Conservation (phyloP, 1,284 basidiomycete genomes). For the Cystobasidium sp. region DNA sequence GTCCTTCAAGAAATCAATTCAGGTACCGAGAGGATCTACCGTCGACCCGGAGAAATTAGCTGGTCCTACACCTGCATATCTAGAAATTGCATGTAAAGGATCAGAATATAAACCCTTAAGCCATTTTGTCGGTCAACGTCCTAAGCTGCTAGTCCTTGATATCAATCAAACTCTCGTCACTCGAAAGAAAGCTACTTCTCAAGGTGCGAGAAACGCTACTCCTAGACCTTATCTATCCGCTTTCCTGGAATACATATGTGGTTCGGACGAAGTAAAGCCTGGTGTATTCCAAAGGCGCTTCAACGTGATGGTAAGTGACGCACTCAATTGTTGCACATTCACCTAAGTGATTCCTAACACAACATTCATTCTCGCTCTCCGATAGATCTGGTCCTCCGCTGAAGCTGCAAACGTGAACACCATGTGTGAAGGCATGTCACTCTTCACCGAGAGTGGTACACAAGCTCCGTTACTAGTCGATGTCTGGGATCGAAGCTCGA, state of each 20-base stretch:
- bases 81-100: not conserved
- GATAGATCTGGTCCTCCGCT: constrained; percentile 41
- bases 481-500: constrained; percentile 33
- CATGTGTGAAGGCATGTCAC: constrained; percentile 27
- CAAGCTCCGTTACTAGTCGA: constrained; percentile 26
- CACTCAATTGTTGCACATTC: not conserved
- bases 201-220: constrained; percentile 28
- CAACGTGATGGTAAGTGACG: constrained; percentile 32
- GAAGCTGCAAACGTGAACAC: constrained; percentile 29
- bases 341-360: not conserved
- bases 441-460: constrained; percentile 16
- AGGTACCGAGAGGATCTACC: not conserved
- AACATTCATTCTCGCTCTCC: not conserved
- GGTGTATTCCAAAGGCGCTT: constrained; percentile 31
- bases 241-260: constrained; percentile 39
- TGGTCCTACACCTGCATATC: constrained; percentile 2
- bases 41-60: not conserved
- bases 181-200: constrained; percentile 31
- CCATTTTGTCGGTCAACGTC: constrained; percentile 2
- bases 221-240: constrained; percentile 32
- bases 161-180: constrained; percentile 32
- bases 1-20: constrained; percentile 17
- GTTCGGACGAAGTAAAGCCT: constrained; percentile 17
- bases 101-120: not conserved
- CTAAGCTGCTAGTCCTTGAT: constrained; percentile 37